Conservation (phyloP, 805 yeast species). For the Candida easanensis region DNA sequence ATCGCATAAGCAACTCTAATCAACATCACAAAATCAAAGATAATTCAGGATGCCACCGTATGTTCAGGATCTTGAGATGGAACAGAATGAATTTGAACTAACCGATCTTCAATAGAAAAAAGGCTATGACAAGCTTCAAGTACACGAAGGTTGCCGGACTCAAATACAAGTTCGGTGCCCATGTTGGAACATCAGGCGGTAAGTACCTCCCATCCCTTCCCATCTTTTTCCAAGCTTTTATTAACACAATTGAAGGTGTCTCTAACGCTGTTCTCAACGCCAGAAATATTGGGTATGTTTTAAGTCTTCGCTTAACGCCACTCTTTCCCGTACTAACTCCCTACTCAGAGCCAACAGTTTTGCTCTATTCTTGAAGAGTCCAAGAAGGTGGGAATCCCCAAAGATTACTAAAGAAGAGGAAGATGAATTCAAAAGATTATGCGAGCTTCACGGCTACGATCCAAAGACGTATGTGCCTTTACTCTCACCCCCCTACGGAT, state of each 20-base stretch:
- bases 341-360: conserved; percentile 65
- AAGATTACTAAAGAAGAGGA: conserved; percentile 67
- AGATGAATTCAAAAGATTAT: conserved; percentile 57
- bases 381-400: conserved; percentile 89
- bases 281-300: conserved; percentile 42
- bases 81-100: background rate
- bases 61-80: conserved; percentile 1
- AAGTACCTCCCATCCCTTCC: conserved; percentile 1
- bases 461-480: conserved; percentile 45
- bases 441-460: conserved; percentile 63
- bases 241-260: conserved; percentile 34
- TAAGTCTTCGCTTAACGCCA: background rate
- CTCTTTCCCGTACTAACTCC: background rate
- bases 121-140: conserved; percentile 20
- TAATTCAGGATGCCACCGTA: conserved; percentile 23
- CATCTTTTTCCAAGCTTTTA: background rate
- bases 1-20: background rate
- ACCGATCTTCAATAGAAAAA: conserved; percentile 14
- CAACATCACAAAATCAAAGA: background rate
- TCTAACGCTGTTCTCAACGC: conserved; percentile 66
- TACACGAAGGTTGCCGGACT: conserved; percentile 43
- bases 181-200: conserved; percentile 82
- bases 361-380: conserved; percentile 88
- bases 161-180: conserved; percentile 78
- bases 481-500: background rate